These are phyloP conservation scores for Lophiotrema nucula DNA, from an alignment of 495 filamentous ascomycete species.

Conservation along the genomic window DNA sequence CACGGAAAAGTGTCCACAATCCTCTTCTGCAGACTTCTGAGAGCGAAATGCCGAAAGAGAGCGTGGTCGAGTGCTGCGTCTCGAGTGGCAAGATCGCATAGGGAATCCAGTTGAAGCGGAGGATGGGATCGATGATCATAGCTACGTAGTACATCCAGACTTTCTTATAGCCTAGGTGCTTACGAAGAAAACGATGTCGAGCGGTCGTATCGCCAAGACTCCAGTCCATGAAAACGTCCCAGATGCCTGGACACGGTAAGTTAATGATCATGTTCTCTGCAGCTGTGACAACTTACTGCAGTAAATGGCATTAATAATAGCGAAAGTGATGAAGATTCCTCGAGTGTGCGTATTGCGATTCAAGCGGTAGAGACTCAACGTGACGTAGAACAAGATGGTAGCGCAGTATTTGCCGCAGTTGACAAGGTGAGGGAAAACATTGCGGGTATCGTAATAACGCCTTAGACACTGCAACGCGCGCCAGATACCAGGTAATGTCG, in stretches of 20 bases:
- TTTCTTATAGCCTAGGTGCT: conserved; percentile 72
- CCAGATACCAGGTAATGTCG: conserved; percentile 80
- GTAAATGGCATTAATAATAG: conserved; percentile 77
- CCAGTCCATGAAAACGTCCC: conserved; percentile 98
- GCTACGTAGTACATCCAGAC: conserved; percentile 80
- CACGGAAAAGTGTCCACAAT: conserved; percentile 87
- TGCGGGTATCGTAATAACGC: conserved; percentile 82
- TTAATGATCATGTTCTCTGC: too few species aligned
- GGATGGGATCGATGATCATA: conserved; percentile 80
- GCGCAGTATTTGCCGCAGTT: conserved; percentile 91
- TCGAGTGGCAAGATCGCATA: conserved; percentile 80
- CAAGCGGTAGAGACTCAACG: conserved; percentile 79
- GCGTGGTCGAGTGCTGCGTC: conserved; percentile 73
- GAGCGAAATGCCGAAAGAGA: conserved; percentile 72
- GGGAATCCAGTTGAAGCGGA: conserved; percentile 94
- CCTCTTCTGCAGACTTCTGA: conserved; percentile 79
- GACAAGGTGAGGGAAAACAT: conserved; percentile 86
- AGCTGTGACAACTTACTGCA: too few species aligned
- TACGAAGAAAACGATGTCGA: conserved; percentile 67
- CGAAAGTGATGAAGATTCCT: conserved; percentile 75
- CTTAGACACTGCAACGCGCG: conserved; percentile 86
- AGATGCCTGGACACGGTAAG: too few species aligned
- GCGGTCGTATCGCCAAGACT: conserved; percentile 74
- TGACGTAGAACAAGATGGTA: conserved; percentile 75
- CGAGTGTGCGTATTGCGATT: conserved; percentile 54